phyloP scores from a whole-genome alignment of 768 basidiomycete genomes.

The Antrodiella citrinella region DNA sequence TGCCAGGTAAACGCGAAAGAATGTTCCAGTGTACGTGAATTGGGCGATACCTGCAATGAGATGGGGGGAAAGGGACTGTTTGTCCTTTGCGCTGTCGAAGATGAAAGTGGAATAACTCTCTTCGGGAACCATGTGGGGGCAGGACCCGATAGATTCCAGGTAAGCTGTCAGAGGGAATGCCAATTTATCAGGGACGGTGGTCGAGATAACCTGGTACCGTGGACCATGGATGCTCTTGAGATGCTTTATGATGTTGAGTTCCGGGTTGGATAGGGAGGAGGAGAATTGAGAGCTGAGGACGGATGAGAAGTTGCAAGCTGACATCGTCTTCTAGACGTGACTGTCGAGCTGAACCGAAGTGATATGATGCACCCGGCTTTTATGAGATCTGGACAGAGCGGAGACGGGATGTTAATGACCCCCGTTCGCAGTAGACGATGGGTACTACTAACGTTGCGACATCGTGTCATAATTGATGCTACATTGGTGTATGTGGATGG shows the following conservation, averaged over 20 bases:
- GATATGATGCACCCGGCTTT: too few species aligned
- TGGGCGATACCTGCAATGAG: slow-evolving; percentile 1
- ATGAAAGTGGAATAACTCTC: slow-evolving; percentile 5
- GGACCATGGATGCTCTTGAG: slow-evolving; percentile 1
- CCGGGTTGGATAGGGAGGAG: slow-evolving; percentile 3
- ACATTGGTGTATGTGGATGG: too few species aligned
- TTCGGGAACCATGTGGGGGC: background rate
- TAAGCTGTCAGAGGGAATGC: slow-evolving; percentile 4
- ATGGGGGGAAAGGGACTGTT: background rate
- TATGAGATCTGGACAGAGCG: too few species aligned
- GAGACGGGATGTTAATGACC: too few species aligned
- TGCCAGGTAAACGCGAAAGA: slow-evolving; percentile 9
- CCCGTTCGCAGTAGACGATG: too few species aligned
- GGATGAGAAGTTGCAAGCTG: background rate
- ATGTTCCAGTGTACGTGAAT: slow-evolving; percentile 6
- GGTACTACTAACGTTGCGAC: too few species aligned
- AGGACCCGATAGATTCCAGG: slow-evolving; percentile 1
- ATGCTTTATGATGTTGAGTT: slow-evolving; percentile 8
- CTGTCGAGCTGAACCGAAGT: too few species aligned
- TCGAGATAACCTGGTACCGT: background rate
- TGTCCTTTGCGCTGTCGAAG: background rate
- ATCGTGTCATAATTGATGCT: too few species aligned
- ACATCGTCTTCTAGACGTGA: too few species aligned
- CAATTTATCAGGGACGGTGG: background rate
- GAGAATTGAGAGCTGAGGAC: slow-evolving; percentile 3